Evolutionary conservation across 163 green algal genomes (phyloP).

Genomic region (Chlamydomonas reinhardtii): DNA sequence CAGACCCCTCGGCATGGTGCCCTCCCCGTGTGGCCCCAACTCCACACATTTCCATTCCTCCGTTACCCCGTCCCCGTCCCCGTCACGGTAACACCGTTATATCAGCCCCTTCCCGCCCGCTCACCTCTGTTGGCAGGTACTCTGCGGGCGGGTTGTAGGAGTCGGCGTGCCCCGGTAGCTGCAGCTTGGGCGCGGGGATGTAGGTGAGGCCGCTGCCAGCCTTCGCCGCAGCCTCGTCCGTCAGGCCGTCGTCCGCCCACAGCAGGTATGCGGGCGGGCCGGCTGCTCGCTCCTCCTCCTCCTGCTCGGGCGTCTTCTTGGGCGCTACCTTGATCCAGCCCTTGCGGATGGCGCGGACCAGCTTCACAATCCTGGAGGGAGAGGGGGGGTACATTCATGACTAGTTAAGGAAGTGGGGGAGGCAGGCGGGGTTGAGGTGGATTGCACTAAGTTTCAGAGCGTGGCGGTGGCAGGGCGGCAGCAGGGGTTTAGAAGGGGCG

Average conservation of each 20-base stretch:
- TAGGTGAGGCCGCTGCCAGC: slow-evolving; percentile 88
- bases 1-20: too few species aligned
- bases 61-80: too few species aligned
- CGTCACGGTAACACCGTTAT: too few species aligned
- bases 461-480: too few species aligned
- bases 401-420: too few species aligned
- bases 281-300: slow-evolving; percentile 37
- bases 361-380: slow-evolving; percentile 87
- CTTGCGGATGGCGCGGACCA: slow-evolving; percentile 94
- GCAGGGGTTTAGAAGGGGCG: too few species aligned
- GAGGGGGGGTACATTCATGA: too few species aligned
- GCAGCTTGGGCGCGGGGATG: slow-evolving; percentile 91
- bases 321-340: slow-evolving; percentile 64
- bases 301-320: slow-evolving; percentile 31
- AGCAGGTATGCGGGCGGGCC: slow-evolving; percentile 86
- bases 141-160: slow-evolving; percentile 96
- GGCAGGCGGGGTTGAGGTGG: background rate
- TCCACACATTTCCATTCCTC: too few species aligned
- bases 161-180: slow-evolving; percentile 94
- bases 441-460: too few species aligned
- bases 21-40: too few species aligned
- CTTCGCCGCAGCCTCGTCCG: slow-evolving; percentile 63
- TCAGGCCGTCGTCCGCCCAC: slow-evolving; percentile 92
- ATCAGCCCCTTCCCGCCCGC: background rate
- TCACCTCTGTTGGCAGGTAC: slow-evolving; percentile 92